Conservation (phyloP, 495 filamentous ascomycete genomes). For the Oleoguttula mirabilis region DNA sequence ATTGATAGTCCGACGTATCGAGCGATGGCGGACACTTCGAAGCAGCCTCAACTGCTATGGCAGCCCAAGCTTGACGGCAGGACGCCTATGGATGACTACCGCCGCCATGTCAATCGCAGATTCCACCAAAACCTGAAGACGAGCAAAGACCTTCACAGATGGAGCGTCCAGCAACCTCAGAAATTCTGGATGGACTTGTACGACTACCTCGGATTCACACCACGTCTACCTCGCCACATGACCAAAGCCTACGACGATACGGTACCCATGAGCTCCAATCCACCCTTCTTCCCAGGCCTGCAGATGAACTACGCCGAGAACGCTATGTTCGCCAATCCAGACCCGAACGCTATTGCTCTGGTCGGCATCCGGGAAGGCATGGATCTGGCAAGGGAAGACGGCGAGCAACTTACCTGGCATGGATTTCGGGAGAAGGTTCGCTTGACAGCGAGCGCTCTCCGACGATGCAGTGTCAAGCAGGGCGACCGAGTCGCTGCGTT, state of each 20-base stretch:
- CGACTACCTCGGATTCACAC: constrained; percentile 37
- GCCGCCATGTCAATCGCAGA: constrained; percentile 26
- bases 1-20: too few relatives aligned
- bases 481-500: constrained; percentile 65
- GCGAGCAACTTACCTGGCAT: constrained; percentile 49
- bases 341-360: constrained; percentile 45
- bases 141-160: constrained; percentile 53
- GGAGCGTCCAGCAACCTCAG: constrained; percentile 45
- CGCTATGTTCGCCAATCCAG: constrained; percentile 39
- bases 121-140: constrained; percentile 32
- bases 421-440: constrained; percentile 48
- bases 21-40: constrained; percentile 1
- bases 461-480: constrained; percentile 46
- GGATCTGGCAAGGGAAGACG: constrained; percentile 32
- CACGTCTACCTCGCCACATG: constrained; percentile 37
- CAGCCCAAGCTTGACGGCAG: constrained; percentile 22
- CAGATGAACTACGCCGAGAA: constrained; percentile 58
- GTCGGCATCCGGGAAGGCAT: constrained; percentile 59
- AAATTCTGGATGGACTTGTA: constrained; percentile 60
- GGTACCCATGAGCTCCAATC: constrained; percentile 53
- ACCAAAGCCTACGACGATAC: constrained; percentile 48
- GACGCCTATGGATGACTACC: constrained; percentile 28
- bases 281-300: constrained; percentile 54
- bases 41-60: constrained; percentile 23
- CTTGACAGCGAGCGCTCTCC: constrained; percentile 47